Percentiles rank a stretch among this genome's conserved stretches.
Evolutionary conservation across 352 stramenopile genomes (phyloP).

Genomic region (Globisporangium barbulae): DNA sequence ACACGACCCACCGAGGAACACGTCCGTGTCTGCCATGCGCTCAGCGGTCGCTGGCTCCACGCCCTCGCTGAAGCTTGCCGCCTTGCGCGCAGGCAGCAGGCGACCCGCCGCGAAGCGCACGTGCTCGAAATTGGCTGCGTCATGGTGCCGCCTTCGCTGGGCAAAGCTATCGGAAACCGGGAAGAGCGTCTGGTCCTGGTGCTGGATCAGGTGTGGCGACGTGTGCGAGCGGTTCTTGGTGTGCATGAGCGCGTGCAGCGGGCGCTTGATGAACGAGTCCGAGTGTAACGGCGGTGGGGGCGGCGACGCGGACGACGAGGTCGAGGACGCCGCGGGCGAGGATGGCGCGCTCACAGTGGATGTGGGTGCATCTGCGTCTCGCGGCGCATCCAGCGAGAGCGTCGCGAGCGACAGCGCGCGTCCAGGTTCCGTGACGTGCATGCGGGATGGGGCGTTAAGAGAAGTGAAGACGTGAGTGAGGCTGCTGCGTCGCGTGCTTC

Average conservation of each 20-base stretch:
- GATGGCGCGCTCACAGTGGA: background rate
- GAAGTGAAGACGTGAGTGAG: background rate
- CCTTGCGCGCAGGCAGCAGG: conserved; percentile 33
- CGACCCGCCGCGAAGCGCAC: conserved; percentile 14
- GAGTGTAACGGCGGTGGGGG: background rate
- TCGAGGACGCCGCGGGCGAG: background rate
- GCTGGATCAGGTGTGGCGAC: conserved; percentile 51
- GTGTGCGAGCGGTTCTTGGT: conserved; percentile 58
- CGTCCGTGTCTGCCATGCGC: conserved; percentile 39
- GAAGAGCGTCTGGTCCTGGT: conserved; percentile 24
- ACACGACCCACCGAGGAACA: conserved; percentile 86
- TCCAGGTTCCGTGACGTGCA: background rate
- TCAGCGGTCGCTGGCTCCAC: conserved; percentile 31
- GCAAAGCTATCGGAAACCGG: conserved; percentile 17
- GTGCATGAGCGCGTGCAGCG: conserved; percentile 38
- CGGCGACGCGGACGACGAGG: conserved; percentile 3
- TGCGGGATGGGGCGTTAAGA: background rate
- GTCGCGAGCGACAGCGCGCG: background rate
- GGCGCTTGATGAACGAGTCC: conserved; percentile 20
- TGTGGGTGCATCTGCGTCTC: background rate
- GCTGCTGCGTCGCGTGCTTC: background rate
- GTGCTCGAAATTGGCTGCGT: conserved; percentile 17
- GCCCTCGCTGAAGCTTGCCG: conserved; percentile 50
- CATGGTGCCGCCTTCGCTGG: conserved; percentile 14
- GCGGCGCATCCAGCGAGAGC: background rate